These are phyloP conservation scores for Cutaneotrichosporon spelunceum DNA, from an alignment of 1,284 basidiomycete genomes.

Conservation along the genomic window DNA sequence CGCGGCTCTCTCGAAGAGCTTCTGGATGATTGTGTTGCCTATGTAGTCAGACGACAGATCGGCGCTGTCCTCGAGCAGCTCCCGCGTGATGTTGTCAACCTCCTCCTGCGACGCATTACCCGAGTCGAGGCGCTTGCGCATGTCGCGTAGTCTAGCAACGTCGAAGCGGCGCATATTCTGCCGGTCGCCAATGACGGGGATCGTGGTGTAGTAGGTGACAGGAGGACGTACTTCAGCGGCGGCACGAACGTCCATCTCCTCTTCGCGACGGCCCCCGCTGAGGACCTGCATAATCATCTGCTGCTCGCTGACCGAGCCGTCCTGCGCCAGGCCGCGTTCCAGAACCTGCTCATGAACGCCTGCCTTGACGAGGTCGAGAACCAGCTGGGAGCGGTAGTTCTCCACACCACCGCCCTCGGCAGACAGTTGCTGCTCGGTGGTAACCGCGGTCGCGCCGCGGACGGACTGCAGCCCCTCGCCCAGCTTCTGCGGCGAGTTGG, in stretches of 20 bases:
- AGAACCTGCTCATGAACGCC: slow-evolving; percentile 65
- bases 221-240: slow-evolving; percentile 56
- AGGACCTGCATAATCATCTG: slow-evolving; percentile 95
- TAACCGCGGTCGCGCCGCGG: slow-evolving; percentile 79
- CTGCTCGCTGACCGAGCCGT: slow-evolving; percentile 74
- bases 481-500: slow-evolving; percentile 57
- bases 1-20: slow-evolving; percentile 89
- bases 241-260: slow-evolving; percentile 75
- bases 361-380: slow-evolving; percentile 81
- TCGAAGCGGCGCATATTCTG: slow-evolving; percentile 78
- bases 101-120: slow-evolving; percentile 79
- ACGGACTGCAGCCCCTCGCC: slow-evolving; percentile 60
- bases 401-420: slow-evolving; percentile 77
- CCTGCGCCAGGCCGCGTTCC: slow-evolving; percentile 41
- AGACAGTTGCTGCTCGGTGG: slow-evolving; percentile 80
- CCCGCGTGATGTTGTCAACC: slow-evolving; percentile 81
- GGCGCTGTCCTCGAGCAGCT: slow-evolving; percentile 72
- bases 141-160: slow-evolving; percentile 86
- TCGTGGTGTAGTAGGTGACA: slow-evolving; percentile 80
- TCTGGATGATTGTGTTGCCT: slow-evolving; percentile 96
- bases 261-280: slow-evolving; percentile 68
- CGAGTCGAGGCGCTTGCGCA: slow-evolving; percentile 83
- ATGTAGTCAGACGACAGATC: slow-evolving; percentile 72
- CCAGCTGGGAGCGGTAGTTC: slow-evolving; percentile 87
- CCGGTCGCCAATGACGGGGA: slow-evolving; percentile 79